Percentiles rank a stretch among this genome's conserved stretches.
Conservation (phyloP, 352 stramenopile genomes). For the Blastocystis sp. region DNA sequence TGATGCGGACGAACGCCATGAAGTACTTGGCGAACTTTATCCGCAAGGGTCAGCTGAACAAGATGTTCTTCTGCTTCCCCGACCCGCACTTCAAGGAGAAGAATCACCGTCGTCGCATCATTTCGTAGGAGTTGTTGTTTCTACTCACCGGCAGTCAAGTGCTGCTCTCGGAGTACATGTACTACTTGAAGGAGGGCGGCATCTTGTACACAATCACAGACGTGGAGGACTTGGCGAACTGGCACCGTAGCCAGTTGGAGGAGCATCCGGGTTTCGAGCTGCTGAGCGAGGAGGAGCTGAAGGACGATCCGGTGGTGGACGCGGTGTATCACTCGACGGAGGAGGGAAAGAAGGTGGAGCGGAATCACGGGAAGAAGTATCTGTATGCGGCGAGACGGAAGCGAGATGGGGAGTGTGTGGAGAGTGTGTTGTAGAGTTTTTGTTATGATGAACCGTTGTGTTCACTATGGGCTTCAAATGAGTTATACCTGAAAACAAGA, state of each 20-base stretch:
- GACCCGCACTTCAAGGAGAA: slow-evolving; percentile 97
- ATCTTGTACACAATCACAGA: slow-evolving; percentile 96
- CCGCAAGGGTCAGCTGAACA: slow-evolving; percentile 68
- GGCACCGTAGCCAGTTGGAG: slow-evolving; percentile 85
- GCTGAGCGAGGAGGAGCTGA: slow-evolving; percentile 72
- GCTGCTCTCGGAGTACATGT: slow-evolving; percentile 90
- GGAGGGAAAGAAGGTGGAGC: slow-evolving; percentile 92
- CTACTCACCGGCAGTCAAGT: slow-evolving; percentile 64
- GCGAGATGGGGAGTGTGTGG: background rate
- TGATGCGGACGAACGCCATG: slow-evolving; percentile 90
- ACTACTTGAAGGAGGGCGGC: slow-evolving; percentile 77
- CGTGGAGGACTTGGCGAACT: slow-evolving; percentile 90
- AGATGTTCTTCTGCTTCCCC: slow-evolving; percentile 98
- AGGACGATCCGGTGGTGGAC: slow-evolving; percentile 80
- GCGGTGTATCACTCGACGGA: slow-evolving; percentile 90
- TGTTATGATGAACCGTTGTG: too few species aligned
- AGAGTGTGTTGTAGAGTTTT: too few species aligned
- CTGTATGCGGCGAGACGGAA: slow-evolving; percentile 26
- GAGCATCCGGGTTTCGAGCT: slow-evolving; percentile 81
- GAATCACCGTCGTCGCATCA: slow-evolving; percentile 83
- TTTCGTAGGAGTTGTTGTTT: slow-evolving; percentile 60
- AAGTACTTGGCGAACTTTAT: slow-evolving; percentile 72
- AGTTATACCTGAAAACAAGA: too few species aligned
- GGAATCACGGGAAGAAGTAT: slow-evolving; percentile 75
- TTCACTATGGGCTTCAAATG: too few species aligned